Evolutionary conservation across 768 basidiomycete species (phyloP).

Genomic region (Kwoniella botswanensis): DNA sequence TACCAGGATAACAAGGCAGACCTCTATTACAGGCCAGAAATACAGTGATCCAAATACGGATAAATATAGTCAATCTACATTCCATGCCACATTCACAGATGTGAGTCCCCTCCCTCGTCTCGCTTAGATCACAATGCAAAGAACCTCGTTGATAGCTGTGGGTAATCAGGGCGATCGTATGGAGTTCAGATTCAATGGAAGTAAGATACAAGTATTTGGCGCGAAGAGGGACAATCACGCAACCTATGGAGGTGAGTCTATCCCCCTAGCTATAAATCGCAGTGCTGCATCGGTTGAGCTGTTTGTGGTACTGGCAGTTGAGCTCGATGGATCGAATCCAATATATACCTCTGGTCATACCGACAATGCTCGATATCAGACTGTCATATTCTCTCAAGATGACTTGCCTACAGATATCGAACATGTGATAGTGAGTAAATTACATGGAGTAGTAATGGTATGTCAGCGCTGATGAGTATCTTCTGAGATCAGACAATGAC

Average conservation of each 20-base stretch:
- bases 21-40: background rate
- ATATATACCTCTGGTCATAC: conserved; percentile 1
- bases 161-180: conserved; percentile 35
- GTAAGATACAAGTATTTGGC: conserved; percentile 33
- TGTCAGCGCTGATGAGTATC: background rate
- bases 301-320: background rate
- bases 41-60: background rate
- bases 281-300: background rate
- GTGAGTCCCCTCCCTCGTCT: background rate
- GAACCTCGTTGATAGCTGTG: background rate
- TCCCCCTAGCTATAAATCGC: background rate
- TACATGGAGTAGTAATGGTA: no score
- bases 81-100: conserved; percentile 11
- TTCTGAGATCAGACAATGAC: background rate
- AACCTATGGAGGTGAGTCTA: conserved; percentile 14
- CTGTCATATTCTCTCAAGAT: conserved; percentile 13
- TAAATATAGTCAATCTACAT: conserved; percentile 13
- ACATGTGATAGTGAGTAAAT: conserved; percentile 34
- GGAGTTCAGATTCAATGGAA: conserved; percentile 38
- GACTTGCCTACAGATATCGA: conserved; percentile 23
- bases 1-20: no score
- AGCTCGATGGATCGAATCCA: conserved; percentile 3
- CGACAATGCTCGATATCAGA: conserved; percentile 12
- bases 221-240: conserved; percentile 38
- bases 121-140: no score